phyloP scores from a whole-genome alignment of 129 eudicot genomes.

The Tagetes erecta region DNA sequence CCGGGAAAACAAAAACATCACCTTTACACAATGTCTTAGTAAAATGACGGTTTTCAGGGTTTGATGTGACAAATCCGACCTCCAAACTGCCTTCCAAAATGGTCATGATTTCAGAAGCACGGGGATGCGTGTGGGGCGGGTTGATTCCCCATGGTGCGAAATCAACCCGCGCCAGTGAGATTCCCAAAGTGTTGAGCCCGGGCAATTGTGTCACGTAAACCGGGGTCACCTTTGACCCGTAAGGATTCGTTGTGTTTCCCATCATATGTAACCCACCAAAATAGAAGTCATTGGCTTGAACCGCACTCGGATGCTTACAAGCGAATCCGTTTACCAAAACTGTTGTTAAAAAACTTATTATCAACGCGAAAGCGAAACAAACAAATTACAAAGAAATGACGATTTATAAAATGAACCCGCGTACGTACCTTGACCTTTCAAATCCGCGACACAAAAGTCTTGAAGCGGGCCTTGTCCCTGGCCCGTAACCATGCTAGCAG shows the following conservation, averaged over 20 bases:
- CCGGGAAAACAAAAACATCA: conserved; percentile 45
- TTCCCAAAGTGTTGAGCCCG: conserved; percentile 44
- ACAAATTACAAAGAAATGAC: background rate
- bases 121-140: conserved; percentile 46
- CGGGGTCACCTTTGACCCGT: conserved; percentile 30
- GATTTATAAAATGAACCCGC: background rate
- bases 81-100: conserved; percentile 41
- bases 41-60: conserved; percentile 37
- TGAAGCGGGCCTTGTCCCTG: conserved; percentile 36
- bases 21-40: conserved; percentile 29
- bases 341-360: conserved; percentile 20
- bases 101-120: conserved; percentile 42
- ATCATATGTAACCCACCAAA: conserved; percentile 35
- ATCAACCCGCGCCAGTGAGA: conserved; percentile 38
- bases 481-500: conserved; percentile 18
- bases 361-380: background rate
- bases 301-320: conserved; percentile 36
- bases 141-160: conserved; percentile 39
- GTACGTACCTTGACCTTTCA: conserved; percentile 20
- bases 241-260: conserved; percentile 35
- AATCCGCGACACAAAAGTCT: conserved; percentile 43
- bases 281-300: conserved; percentile 35
- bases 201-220: conserved; percentile 37
- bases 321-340: conserved; percentile 36
- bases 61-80: conserved; percentile 43